These are phyloP conservation scores for Septoria petroselini DNA, from an alignment of 2,329 filamentous ascomycete species.

Conservation along the genomic window DNA sequence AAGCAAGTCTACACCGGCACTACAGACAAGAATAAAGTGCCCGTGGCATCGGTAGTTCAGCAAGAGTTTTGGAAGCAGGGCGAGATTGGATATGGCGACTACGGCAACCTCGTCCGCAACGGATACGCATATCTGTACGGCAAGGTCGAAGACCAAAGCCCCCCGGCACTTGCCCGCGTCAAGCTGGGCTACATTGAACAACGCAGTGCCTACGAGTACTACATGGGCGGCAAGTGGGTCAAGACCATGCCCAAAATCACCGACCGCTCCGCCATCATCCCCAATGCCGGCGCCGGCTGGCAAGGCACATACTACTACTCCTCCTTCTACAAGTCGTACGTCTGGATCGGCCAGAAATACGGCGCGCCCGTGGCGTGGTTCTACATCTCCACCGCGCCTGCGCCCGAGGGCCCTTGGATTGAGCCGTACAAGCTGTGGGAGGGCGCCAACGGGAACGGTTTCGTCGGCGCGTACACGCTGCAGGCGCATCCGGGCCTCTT, in stretches of 20 bases:
- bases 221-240: slow-evolving; percentile 15
- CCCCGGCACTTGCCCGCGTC: slow-evolving; percentile 23
- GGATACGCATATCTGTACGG: slow-evolving; percentile 27
- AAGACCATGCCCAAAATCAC: slow-evolving; percentile 19
- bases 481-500: slow-evolving; percentile 25
- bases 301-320: slow-evolving; percentile 37
- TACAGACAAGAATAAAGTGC: slow-evolving; percentile 19
- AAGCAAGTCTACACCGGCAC: slow-evolving; percentile 18
- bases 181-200: slow-evolving; percentile 20
- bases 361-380: slow-evolving; percentile 22
- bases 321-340: slow-evolving; percentile 30
- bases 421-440: slow-evolving; percentile 23
- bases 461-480: slow-evolving; percentile 23
- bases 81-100: slow-evolving; percentile 25
- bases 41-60: slow-evolving; percentile 18
- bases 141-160: slow-evolving; percentile 8
- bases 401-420: slow-evolving; percentile 35
- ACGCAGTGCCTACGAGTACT: slow-evolving; percentile 24
- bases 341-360: slow-evolving; percentile 27
- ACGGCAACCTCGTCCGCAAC: slow-evolving; percentile 23
- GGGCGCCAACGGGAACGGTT: slow-evolving; percentile 21
- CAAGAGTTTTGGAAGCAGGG: slow-evolving; percentile 24
- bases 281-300: slow-evolving; percentile 33
- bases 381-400: slow-evolving; percentile 32
- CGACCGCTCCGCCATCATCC: slow-evolving; percentile 17